Evolutionary conservation across 352 stramenopile species (phyloP).

Genomic region (Blastocystis sp.): DNA sequence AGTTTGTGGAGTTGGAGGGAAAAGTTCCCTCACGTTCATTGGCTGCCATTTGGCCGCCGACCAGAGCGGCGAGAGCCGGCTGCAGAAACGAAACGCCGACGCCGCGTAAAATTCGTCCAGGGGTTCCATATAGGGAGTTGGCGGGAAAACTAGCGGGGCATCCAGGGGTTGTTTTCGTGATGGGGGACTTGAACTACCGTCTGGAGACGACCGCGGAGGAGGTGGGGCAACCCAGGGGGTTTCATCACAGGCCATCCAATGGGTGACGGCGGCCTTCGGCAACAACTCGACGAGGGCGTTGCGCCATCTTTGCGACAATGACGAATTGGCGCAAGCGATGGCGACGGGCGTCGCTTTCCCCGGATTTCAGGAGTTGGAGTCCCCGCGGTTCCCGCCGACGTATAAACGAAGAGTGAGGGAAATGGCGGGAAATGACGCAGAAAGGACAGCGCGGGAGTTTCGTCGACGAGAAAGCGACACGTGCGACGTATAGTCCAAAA

Average conservation of each 20-base stretch:
- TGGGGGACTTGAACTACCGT: constrained; percentile 54
- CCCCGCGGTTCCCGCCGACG: constrained; percentile 27
- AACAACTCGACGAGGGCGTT: neutral
- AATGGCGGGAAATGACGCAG: neutral
- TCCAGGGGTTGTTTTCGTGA: neutral
- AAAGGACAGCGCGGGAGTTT: too few species aligned
- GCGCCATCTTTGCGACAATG: neutral
- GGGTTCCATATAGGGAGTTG: neutral
- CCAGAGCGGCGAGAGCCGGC: neutral
- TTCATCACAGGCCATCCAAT: neutral
- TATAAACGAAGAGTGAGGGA: constrained; percentile 17
- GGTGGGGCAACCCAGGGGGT: neutral
- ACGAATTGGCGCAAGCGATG: neutral
- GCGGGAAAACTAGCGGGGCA: neutral
- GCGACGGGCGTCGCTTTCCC: constrained; percentile 11
- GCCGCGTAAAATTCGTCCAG: neutral
- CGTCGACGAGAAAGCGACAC: too few species aligned
- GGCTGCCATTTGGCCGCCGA: constrained; percentile 46
- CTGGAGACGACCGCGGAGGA: neutral
- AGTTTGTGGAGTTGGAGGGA: neutral
- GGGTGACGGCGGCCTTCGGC: neutral
- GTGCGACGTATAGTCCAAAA: too few species aligned
- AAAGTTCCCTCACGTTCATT: neutral
- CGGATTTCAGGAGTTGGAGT: constrained; percentile 32
- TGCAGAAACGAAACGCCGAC: constrained; percentile 24